phyloP scores from a whole-genome alignment of 768 basidiomycete genomes.

The Pleurotus tuoliensis region DNA sequence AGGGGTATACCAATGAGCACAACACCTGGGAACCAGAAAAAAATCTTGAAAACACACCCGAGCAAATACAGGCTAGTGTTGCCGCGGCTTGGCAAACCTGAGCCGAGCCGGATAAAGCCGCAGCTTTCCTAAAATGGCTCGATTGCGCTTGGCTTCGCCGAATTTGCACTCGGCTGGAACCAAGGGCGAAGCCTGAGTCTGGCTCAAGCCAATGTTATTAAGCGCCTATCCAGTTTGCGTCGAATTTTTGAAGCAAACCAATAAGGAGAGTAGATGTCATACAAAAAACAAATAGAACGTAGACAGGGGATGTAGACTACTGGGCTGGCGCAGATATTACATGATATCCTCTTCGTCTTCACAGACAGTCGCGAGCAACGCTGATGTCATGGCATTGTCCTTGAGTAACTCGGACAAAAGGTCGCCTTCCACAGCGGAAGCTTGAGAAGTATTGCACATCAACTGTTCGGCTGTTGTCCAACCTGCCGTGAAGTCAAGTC shows the following conservation, averaged over 20 bases:
- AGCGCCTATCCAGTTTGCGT: too few relatives aligned
- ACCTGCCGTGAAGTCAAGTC: conserved; percentile 9
- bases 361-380: neutral
- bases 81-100: neutral
- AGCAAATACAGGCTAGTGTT: neutral
- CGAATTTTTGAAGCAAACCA: too few relatives aligned
- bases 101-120: neutral
- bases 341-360: neutral
- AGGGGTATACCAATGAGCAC: too few relatives aligned
- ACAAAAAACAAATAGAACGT: too few relatives aligned
- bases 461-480: neutral
- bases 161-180: too few relatives aligned
- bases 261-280: too few relatives aligned
- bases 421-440: neutral
- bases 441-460: neutral
- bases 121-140: neutral
- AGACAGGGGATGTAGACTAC: too few relatives aligned
- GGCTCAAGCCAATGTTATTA: too few relatives aligned
- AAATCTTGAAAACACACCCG: neutral
- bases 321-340: too few relatives aligned
- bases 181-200: too few relatives aligned
- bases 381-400: neutral
- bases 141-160: too few relatives aligned
- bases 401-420: neutral
- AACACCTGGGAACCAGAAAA: neutral